Percentiles rank a stretch among this genome's conserved stretches.
These are phyloP conservation scores for Fistulinella cinereoalba DNA, from an alignment of 1,284 basidiomycete genomes.

Conservation along the genomic window DNA sequence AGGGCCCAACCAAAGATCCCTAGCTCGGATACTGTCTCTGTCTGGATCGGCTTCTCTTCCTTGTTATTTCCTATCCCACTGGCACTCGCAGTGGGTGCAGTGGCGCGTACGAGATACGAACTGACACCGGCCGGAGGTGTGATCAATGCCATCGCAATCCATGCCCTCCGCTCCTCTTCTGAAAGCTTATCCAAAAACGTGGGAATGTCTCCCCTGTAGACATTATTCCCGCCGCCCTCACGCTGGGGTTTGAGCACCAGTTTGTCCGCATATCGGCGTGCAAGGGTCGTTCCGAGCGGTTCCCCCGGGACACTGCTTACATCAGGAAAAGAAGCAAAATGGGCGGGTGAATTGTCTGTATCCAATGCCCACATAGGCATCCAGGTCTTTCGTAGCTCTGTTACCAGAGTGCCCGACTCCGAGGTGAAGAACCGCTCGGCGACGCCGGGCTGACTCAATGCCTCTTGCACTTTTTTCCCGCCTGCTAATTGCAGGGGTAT, in stretches of 20 bases:
- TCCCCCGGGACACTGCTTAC: slow-evolving; percentile 7
- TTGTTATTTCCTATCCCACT: slow-evolving; percentile 17
- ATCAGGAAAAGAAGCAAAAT: background rate
- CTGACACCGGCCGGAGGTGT: slow-evolving; percentile 64
- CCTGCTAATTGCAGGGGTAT: slow-evolving; percentile 92
- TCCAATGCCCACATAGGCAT: slow-evolving; percentile 82
- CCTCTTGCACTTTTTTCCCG: slow-evolving; percentile 95
- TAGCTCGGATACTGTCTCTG: slow-evolving; percentile 85
- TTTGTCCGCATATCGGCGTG: slow-evolving; percentile 46
- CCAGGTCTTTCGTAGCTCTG: slow-evolving; percentile 64
- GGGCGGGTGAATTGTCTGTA: slow-evolving; percentile 5
- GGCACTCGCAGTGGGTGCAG: slow-evolving; percentile 16
- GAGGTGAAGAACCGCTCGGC: slow-evolving; percentile 72
- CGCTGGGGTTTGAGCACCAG: slow-evolving; percentile 95
- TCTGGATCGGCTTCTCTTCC: slow-evolving; percentile 38
- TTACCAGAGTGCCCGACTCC: slow-evolving; percentile 33
- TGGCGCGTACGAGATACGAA: slow-evolving; percentile 74
- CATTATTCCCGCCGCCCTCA: slow-evolving; percentile 96
- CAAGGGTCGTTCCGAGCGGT: slow-evolving; percentile 38
- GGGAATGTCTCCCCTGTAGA: slow-evolving; percentile 85
- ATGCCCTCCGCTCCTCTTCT: slow-evolving; percentile 63
- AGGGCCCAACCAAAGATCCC: slow-evolving; percentile 90
- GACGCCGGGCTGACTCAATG: slow-evolving; percentile 71
- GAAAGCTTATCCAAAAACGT: slow-evolving; percentile 66
- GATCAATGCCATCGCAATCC: slow-evolving; percentile 95